Base-by-base conservation (phyloP, 352 stramenopile genomes). In the Globisporangium radiosum region DNA sequence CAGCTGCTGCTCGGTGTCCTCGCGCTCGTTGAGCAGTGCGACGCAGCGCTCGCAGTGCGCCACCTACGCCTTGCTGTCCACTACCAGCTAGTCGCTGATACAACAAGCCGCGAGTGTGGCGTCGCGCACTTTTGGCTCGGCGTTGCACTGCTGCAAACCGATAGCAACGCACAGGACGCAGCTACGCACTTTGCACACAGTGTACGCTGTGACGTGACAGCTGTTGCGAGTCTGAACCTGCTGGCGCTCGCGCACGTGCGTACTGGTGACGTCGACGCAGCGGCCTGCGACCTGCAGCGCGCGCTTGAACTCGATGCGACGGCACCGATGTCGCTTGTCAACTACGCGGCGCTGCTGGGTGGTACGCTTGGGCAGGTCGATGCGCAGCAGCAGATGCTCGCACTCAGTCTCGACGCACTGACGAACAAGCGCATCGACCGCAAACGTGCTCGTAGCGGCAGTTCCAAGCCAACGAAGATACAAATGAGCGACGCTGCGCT, bases 321-420 rank as follows among this genome's bases (percentile, higher is more conserved):
- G 9, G 63, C 86, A n/a, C 66, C 66, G 0, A 52, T 57, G 9
- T 71, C 79, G 9, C 65, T 93, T 49, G 83, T 85, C 53, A 89
- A 94, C 61, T 89, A 91, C 50, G 75, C 80, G 0, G 54, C 87
- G 42, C 67, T 92, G 42, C 72, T 94, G 48, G 68, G 74, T 90
- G 70, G 55, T 47, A 10, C 82, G 78, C 50, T 66, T 61, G 25
- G 25, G 25, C 25, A 33, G 25, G 25, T 33, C 38, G 63, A 73
- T 3, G 68, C 70, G 3, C 69, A 90, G 58, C 74, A 87, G 45
- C 71, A 87, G 53, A 76, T 92, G 69, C 76, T 94, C 0, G 61
- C 77, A 63, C 79, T 72, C 45, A 72, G 75, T 25, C 42, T 62
- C 7, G 39, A 58, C 58, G 47, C 44, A 13, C n/a, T 49, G 9